Base-by-base conservation (phyloP, 2,329 filamentous ascomycete genomes). In the Bisporella sp. region DNA sequence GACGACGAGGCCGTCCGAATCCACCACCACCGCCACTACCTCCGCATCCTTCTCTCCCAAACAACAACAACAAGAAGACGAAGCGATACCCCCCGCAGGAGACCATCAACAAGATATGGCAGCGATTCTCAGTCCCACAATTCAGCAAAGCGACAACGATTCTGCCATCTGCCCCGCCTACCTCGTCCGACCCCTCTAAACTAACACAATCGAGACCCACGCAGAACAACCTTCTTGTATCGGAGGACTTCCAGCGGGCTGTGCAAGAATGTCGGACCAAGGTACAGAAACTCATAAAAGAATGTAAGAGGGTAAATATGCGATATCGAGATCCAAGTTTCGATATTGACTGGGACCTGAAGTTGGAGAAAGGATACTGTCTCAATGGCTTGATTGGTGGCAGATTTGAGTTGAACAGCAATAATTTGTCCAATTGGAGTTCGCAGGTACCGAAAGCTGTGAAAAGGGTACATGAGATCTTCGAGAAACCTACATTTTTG, bases 311-410 rank as follows among this genome's bases (percentile, higher is more conserved):
- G 6, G 74, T 89, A 45, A 95, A 95, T 68, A 85, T 89, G 64
- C 89, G 89, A 65, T 95, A 93, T 64, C 79, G 85, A 11, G 89
- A 93, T 61, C 79, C 84, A 30, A 82, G 91, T 64, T 95, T 95
- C 64, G 87, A 95, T 64, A 58, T 60, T 29, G 58, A 61, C 43
- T 82, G 78, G 77, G 79, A 87, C 58, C 77, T 89, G 31, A 62
- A 64, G 47, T 61, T 56, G 57, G 57, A 59, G 45, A 62, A 56
- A 41, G 62, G 60, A 8, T 65, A 71, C 28, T 69, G 67, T n/a
- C 51, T 64, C 11, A 64, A 64, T 49, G 52, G 59, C 41, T 54
- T 65, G 28, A 51, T 48, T 5, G 47, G 54, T 5, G 62, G 61
- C 43, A 76, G 73, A 54, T 83, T 79, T 56, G 73, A 81, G 49